Evolutionary conservation across 2,329 filamentous ascomycete species (phyloP), one percentile per base, ranked within the genome.

Genomic region (Xylaria sp.): DNA sequence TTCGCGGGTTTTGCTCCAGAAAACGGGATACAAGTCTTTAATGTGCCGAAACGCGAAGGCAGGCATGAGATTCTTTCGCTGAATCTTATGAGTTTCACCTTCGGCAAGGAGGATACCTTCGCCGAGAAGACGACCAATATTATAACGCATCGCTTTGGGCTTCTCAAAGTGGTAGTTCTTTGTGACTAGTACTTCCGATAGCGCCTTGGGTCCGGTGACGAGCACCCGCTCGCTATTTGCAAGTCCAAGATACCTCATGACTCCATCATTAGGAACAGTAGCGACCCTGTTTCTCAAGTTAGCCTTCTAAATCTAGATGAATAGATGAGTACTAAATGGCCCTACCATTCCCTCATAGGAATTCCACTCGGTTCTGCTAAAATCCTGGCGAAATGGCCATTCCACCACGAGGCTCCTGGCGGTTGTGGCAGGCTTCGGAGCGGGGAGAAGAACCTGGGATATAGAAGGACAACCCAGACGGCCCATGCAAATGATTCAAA

Each of bases 21-120:
- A 97, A 5, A 91, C 81, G 0, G 93, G 90, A 73, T 96, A 96
- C 15, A 97, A 81, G 66, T 95, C 87, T 76, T 96, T 96, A 77
- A 97, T 84, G 73, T 96, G 92, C 25, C 93, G 87, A 75, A 93
- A 96, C n/a, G 89, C 85, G 77, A 97, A 97, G 1, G 93, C 92
- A 0, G 93, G 93, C 81, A 90, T 88, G 20, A 97, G 86, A 65
- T 90, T 89, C 77, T 92, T 94, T 53, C 94, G 86, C 80, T 94
- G 92, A 73, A 87, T 82, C 81, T 91, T 96, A 78, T 97, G 95
- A 74, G 94, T 92, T 13, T 96, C 92, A n/a, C 94, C 94, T 79
- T 97, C 94, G 1, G 93, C 92, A 11, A 97, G 82, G 42, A 97
- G 80, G 15, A 95, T 81, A 10, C 92, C 92, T 13, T 90, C 80